Conservation (phyloP, 768 basidiomycete genomes). For the Porphyrellus cyaneotinctus region DNA sequence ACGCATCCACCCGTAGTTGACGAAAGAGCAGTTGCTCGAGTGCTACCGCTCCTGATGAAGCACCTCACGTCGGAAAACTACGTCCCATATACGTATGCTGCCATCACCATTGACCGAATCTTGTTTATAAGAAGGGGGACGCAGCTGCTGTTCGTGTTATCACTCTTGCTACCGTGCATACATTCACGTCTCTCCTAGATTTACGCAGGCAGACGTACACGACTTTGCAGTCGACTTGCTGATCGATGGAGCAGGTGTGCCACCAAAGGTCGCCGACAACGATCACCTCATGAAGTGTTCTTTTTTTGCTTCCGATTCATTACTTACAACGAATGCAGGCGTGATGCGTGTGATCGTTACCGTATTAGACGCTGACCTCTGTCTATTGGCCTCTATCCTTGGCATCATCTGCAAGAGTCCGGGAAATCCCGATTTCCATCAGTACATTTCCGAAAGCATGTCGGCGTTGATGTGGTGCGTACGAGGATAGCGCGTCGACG, state of each 20-base stretch:
- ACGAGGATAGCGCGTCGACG: background rate
- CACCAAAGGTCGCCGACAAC: conserved; percentile 94
- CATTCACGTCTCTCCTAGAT: no score
- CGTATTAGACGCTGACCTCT: conserved; percentile 68
- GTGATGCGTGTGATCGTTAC: conserved; percentile 92
- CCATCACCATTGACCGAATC: conserved; percentile 95
- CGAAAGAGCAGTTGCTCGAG: conserved; percentile 88
- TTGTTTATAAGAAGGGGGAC: conserved; percentile 93
- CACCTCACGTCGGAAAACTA: conserved; percentile 84
- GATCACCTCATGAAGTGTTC: conserved; percentile 97
- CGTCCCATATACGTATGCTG: no score
- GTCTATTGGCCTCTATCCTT: conserved; percentile 67
- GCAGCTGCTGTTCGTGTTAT: no score
- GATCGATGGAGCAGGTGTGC: conserved; percentile 72
- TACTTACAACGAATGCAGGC: conserved; percentile 47
- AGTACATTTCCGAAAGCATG: conserved; percentile 94
- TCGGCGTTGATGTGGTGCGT: conserved; percentile 84
- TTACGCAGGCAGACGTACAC: no score
- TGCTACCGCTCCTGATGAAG: conserved; percentile 78
- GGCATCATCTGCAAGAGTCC: conserved; percentile 92
- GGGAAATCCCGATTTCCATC: conserved; percentile 96
- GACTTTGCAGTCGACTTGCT: conserved; percentile 71
- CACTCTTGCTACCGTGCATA: no score
- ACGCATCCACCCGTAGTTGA: conserved; percentile 55
- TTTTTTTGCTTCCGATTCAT: conserved; percentile 23